phyloP scores from a whole-genome alignment of 2,329 filamentous ascomycete genomes.

The Neofusicoccum ribis region DNA sequence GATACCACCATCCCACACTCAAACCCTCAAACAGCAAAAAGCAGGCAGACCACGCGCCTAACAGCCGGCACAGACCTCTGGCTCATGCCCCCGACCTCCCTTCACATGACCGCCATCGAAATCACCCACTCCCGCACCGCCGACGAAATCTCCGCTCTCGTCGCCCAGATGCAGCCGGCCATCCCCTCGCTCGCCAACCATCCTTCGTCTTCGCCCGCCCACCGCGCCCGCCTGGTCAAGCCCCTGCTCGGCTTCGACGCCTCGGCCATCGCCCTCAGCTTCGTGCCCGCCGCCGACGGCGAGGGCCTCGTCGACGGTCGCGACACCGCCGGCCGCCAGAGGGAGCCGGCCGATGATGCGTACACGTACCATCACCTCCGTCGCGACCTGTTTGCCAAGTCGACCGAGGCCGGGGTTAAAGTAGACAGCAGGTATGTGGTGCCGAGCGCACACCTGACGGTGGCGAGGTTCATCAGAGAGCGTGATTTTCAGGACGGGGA shows the following conservation, averaged over 20 bases:
- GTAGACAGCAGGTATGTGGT: slow-evolving; percentile 82
- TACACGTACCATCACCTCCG: slow-evolving; percentile 93
- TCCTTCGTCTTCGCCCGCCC: slow-evolving; percentile 64
- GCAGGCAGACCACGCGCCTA: no score
- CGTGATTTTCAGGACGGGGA: slow-evolving; percentile 50
- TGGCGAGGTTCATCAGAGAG: slow-evolving; percentile 74
- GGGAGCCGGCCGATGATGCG: slow-evolving; percentile 53
- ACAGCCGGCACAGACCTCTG: slow-evolving; percentile 63
- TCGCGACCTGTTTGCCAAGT: slow-evolving; percentile 67
- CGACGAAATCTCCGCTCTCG: slow-evolving; percentile 65
- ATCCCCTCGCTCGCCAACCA: slow-evolving; percentile 65
- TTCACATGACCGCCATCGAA: slow-evolving; percentile 86
- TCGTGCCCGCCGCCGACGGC: slow-evolving; percentile 71
- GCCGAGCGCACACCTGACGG: slow-evolving; percentile 84
- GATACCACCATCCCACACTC: neutral
- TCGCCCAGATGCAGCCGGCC: slow-evolving; percentile 56
- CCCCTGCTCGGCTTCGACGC: slow-evolving; percentile 83
- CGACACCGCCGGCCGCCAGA: slow-evolving; percentile 17
- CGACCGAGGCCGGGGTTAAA: slow-evolving; percentile 55
- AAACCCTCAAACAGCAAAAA: neutral
- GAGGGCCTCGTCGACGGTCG: neutral
- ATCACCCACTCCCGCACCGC: slow-evolving; percentile 76
- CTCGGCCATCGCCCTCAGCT: slow-evolving; percentile 82
- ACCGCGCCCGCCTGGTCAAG: slow-evolving; percentile 75
- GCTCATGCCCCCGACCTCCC: slow-evolving; percentile 76